Base-by-base conservation (phyloP, 2,329 filamentous ascomycete species). In the Dactylonectria estremocensis region DNA sequence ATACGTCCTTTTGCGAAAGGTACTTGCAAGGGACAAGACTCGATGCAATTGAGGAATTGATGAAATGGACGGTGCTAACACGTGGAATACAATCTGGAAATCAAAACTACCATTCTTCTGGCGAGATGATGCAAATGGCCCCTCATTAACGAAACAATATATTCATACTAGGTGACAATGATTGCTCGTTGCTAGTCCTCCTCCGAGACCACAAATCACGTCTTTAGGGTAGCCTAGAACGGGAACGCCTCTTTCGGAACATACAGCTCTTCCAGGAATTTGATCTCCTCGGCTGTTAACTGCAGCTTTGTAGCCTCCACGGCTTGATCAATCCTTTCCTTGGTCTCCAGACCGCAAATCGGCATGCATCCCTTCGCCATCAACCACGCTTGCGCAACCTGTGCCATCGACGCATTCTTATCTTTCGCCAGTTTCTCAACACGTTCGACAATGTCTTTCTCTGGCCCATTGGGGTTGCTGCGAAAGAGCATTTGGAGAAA, bases 321-420 rank as follows among this genome's bases (percentile, higher is more conserved):
- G 1, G 89, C 88, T 80, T 92, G 88, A 46, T 92, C 88, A 58
- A 92, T 86, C 18, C 90, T 81, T 66, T 84, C 81, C 28, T 85
- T 79, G 63, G 82, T 90, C 69, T 83, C 86, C 71, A 92, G 83
- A 0, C 90, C 90, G 61, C 92, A 83, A 70, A 92, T 91, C 0
- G 90, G 90, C 68, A 84, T 87, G 7, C 84, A 79, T 2, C 86
- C 84, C 33, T 84, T 82, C 65, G 84, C 83, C 72, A 87, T 80
- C 64, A 86, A 83, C 91, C 91, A 93, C 2, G 90, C 90, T 56
- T 91, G 83, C 0, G 89, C 86, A 20, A 93, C 87, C 67, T 91
- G 87, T 57, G 86, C 86, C 86, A 92, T 92, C 66, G 84, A 87
- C 79, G 86, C 86, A 1, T 81, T 84, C 65, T 84, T 83, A 80